Evolutionary conservation across 768 basidiomycete genomes (phyloP), one percentile per base, ranked within the genome.

Genomic region (Galerina sulciceps): DNA sequence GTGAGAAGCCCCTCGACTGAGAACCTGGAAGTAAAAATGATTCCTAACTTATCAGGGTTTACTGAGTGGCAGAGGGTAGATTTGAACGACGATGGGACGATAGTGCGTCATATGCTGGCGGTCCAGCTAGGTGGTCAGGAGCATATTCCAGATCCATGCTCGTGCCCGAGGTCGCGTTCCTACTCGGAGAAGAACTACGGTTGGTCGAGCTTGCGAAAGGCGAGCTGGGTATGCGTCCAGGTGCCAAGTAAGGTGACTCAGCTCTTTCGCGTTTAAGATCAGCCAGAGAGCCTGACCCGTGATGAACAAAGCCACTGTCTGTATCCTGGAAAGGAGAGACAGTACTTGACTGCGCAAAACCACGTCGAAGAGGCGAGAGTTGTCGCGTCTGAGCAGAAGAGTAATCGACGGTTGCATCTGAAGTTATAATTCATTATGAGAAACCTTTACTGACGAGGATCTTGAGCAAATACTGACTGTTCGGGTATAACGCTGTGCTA

Each of bases 311-410:
- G 10, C 31, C 36, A 34, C 41, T 31, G 26, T 31, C 17, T 6
- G 41, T 36, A 22, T 51, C 49, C 13, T 51, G 37, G 49, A 57
- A 57, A 13, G 56, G 56, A 17, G 48, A 57, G 10, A 57, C 46
- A 20, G 56, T 40, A 10, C 26, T 26, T 31, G 48, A 42, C 10
- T 43, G 52, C 6, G 26, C 2, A 31, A 53, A 42, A 20, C 42
- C 52, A 2, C 42, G 51, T 42, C 23, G 41, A 31, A 23, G 36
- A 14, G 17, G 34, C 8, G 48, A 14, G 2, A 49, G 14, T 20
- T 50, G 49, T 1, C 34, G 3, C 36, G 23, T 50, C 31, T 50
- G 49, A 6, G 49, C 14, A 37, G 36, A 15, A n/a, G 22, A 15
- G 26, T 31, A 31, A 31, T 8, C 26, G 26, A 31, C 26, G 8